Conservation (phyloP, 768 basidiomycete genomes). For the Agrocybe pediades region DNA sequence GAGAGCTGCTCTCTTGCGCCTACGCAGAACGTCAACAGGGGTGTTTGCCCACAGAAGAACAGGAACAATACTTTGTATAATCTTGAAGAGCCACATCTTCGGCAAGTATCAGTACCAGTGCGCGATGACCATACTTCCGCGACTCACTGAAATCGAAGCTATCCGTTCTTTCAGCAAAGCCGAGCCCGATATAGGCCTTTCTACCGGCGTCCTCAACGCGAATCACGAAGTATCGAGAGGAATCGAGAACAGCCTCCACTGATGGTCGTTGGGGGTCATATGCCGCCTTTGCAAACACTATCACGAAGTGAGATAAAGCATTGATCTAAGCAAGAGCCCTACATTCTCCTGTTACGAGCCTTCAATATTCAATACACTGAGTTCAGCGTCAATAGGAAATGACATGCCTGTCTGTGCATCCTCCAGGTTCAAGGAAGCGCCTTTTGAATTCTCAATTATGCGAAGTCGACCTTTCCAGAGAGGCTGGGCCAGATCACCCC, state of each 20-base stretch:
- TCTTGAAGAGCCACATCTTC: slow-evolving; percentile 85
- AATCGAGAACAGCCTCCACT: slow-evolving; percentile 96
- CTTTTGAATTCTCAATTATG: slow-evolving; percentile 74
- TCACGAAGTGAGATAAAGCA: slow-evolving; percentile 19
- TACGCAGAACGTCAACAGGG: slow-evolving; percentile 27
- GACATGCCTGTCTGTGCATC: slow-evolving; percentile 73
- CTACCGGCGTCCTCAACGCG: slow-evolving; percentile 86
- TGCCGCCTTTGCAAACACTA: slow-evolving; percentile 86
- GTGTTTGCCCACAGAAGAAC: neutral
- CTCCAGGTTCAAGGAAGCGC: slow-evolving; percentile 77
- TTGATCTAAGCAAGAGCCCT: slow-evolving; percentile 26
- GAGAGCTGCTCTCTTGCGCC: slow-evolving; percentile 64
- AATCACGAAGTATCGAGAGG: slow-evolving; percentile 92
- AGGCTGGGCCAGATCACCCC: slow-evolving; percentile 83
- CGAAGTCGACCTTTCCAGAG: slow-evolving; percentile 93
- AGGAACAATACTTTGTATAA: slow-evolving; percentile 66
- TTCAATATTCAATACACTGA: neutral
- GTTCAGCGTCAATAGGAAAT: slow-evolving; percentile 3
- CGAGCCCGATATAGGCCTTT: slow-evolving; percentile 93
- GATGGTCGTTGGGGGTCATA: slow-evolving; percentile 79
- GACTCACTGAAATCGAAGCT: slow-evolving; percentile 90
- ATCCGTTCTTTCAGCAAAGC: slow-evolving; percentile 85
- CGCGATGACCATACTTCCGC: neutral
- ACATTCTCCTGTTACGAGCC: slow-evolving; percentile 57
- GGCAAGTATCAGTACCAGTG: neutral